Percentiles rank a stretch among this genome's conserved stretches.
Conservation (phyloP, 2,329 filamentous ascomycete species). For the Colletotrichum gloeosporioides region DNA sequence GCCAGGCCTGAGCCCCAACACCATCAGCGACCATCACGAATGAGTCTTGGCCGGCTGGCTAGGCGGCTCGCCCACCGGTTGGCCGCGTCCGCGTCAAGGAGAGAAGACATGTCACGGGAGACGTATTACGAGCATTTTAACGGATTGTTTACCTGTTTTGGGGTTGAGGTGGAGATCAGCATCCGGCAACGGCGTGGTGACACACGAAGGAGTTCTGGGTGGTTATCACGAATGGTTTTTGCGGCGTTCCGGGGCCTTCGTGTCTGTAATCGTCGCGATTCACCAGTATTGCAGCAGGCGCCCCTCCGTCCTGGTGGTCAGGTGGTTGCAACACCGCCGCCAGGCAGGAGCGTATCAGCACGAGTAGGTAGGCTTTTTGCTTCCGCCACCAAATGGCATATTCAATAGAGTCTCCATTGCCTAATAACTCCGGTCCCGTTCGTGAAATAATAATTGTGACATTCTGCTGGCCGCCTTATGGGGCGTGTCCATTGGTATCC, state of each 20-base stretch:
- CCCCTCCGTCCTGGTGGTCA: not conserved
- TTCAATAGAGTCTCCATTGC: conserved; percentile 17
- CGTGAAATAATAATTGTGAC: not conserved
- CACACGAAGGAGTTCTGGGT: conserved; percentile 21
- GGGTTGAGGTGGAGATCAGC: conserved; percentile 20
- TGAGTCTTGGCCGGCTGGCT: not conserved
- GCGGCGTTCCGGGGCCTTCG: conserved; percentile 21
- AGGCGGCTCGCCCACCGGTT: not conserved
- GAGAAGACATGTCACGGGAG: not conserved
- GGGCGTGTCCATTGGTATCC: not conserved
- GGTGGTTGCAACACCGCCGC: not conserved
- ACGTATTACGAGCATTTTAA: conserved; percentile 14
- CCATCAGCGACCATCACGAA: not conserved
- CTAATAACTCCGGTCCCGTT: not conserved
- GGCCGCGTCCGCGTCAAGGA: not conserved
- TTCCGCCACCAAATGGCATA: conserved; percentile 11
- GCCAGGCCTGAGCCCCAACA: conserved; percentile 11
- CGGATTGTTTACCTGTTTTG: conserved; percentile 11
- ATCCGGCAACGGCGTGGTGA: conserved; percentile 23
- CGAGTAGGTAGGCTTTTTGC: conserved; percentile 19
- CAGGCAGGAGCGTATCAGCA: conserved; percentile 4
- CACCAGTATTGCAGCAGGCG: conserved; percentile 8
- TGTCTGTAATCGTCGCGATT: conserved; percentile 5
- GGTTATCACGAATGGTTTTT: conserved; percentile 21
- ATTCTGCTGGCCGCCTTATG: not conserved